These are phyloP conservation scores for Umbelopsis isabellina DNA, from an alignment of 192 early-diverging fungal genomes.

Conservation along the genomic window DNA sequence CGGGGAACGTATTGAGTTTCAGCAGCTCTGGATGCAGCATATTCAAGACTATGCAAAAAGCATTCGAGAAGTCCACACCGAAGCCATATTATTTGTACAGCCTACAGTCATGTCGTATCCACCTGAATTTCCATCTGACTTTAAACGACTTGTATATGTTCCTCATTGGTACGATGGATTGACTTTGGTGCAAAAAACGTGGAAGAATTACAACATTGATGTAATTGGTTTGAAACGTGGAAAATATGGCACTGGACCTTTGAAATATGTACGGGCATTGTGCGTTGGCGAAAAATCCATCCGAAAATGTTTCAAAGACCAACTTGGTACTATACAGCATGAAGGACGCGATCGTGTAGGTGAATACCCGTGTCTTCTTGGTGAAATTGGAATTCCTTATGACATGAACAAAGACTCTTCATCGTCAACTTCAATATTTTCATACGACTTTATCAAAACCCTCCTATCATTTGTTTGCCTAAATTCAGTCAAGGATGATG, in stretches of 20 bases:
- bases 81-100: slow-evolving; percentile 61
- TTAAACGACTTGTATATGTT: slow-evolving; percentile 51
- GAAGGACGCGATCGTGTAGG: slow-evolving; percentile 52
- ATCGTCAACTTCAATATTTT: not conserved
- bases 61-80: slow-evolving; percentile 46
- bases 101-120: slow-evolving; percentile 56
- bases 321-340: slow-evolving; percentile 46
- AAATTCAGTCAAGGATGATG: not conserved
- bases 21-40: slow-evolving; percentile 47
- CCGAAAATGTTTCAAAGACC: slow-evolving; percentile 52
- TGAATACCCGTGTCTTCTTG: slow-evolving; percentile 49
- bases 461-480: not conserved
- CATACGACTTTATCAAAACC: not conserved
- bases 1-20: slow-evolving; percentile 35
- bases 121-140: slow-evolving; percentile 43
- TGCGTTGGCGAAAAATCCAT: slow-evolving; percentile 57
- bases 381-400: slow-evolving; percentile 60
- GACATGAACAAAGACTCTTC: slow-evolving; percentile 43
- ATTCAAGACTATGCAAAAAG: slow-evolving; percentile 40
- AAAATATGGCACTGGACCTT: slow-evolving; percentile 45
- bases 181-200: slow-evolving; percentile 62
- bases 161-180: slow-evolving; percentile 67
- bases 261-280: slow-evolving; percentile 49
- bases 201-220: slow-evolving; percentile 61
- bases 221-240: slow-evolving; percentile 59